Conservation (phyloP, 1,139 yeast species). For the Trichomonascaceae sp. region DNA sequence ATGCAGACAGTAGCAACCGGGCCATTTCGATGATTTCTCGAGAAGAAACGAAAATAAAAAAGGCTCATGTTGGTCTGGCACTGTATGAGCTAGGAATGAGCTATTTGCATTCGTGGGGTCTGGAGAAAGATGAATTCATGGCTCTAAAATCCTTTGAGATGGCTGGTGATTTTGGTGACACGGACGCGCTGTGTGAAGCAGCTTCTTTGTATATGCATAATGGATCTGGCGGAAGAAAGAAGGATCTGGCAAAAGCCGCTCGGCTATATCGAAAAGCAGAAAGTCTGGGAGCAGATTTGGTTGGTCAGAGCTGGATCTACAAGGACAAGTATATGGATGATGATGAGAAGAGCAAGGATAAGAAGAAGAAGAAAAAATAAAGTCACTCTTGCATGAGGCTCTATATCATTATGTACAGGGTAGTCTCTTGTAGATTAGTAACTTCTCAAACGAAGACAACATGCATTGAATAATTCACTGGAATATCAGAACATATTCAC, state of each 20-base stretch:
- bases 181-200: conserved; percentile 63
- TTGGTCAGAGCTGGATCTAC: conserved; percentile 76
- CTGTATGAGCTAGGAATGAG: conserved; percentile 58
- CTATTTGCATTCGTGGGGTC: conserved; percentile 57
- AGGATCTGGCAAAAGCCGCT: conserved; percentile 60
- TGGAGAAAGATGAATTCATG: conserved; percentile 46
- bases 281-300: conserved; percentile 53
- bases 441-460: neutral
- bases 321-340: conserved; percentile 53
- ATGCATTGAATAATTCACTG: neutral
- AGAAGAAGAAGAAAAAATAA: conserved; percentile 10
- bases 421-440: neutral
- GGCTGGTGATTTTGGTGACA: conserved; percentile 65
- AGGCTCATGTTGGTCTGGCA: conserved; percentile 37
- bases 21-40: conserved; percentile 5
- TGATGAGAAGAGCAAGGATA: conserved; percentile 10
- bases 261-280: conserved; percentile 68
- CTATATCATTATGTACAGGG: neutral
- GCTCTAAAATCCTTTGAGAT: conserved; percentile 59
- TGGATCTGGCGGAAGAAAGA: conserved; percentile 48
- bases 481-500: conserved; percentile 17
- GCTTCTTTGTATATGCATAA: conserved; percentile 65
- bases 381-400: neutral
- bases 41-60: conserved; percentile 20
- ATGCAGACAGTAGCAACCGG: conserved; percentile 14